Conservation (phyloP, 2,329 filamentous ascomycete genomes). For the Parastagonospora nodorum region DNA sequence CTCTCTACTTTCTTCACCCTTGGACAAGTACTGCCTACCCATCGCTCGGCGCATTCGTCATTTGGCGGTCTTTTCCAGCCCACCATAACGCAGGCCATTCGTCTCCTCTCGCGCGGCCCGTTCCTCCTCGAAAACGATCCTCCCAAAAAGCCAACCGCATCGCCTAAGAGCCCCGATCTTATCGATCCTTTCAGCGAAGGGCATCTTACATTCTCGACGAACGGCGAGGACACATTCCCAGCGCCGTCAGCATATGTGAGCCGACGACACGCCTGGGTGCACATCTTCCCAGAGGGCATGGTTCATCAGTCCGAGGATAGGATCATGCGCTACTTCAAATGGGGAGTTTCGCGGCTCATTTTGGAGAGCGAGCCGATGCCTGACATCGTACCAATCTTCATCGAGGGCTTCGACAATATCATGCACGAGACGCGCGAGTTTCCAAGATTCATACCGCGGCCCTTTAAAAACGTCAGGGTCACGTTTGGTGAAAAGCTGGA, state of each 20-base stretch:
- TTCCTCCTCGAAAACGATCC: conserved; percentile 43
- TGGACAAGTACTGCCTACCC: conserved; percentile 89
- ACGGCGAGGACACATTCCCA: conserved; percentile 67
- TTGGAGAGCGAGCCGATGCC: conserved; percentile 87
- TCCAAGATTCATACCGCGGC: conserved; percentile 79
- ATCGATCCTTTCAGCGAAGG: conserved; percentile 62
- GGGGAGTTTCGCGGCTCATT: conserved; percentile 90
- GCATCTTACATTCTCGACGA: conserved; percentile 67
- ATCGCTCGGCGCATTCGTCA: conserved; percentile 77
- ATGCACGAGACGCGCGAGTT: conserved; percentile 85
- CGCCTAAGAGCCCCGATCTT: conserved; percentile 37
- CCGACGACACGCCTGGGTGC: conserved; percentile 81
- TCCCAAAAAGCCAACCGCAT: conserved; percentile 27
- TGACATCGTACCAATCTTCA: conserved; percentile 90
- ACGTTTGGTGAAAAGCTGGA: conserved; percentile 82
- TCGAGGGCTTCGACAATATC: conserved; percentile 84
- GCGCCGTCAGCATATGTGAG: conserved; percentile 73
- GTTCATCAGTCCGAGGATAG: conserved; percentile 84
- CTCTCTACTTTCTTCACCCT: conserved; percentile 81
- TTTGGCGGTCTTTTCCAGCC: conserved; percentile 89
- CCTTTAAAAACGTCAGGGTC: conserved; percentile 71
- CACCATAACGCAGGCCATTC: conserved; percentile 82
- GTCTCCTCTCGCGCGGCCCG: conserved; percentile 71
- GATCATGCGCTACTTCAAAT: conserved; percentile 95
- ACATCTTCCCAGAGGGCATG: conserved; percentile 94